Evolutionary conservation across 768 basidiomycete species (phyloP), one percentile per base, ranked within the genome.

Genomic region (Sarcomyxa edulis): DNA sequence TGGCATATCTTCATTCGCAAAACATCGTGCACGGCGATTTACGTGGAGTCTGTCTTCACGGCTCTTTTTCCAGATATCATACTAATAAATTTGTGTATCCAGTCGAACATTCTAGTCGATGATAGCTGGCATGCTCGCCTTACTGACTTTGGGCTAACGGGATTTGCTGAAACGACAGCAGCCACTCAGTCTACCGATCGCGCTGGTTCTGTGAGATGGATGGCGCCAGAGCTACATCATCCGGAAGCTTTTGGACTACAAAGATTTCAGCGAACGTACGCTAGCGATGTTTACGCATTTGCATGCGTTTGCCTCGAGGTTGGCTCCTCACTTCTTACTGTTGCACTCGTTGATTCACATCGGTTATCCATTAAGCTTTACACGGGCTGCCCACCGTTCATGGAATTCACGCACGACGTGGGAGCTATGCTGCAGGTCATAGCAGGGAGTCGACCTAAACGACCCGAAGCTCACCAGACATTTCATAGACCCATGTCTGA

Each of bases 221-320:
- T 59, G 61, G 57, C 60, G 1, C 63, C 63, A 7, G 62, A 64
- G 43, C 45, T 64, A 10, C 52, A 58, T n/a, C 43, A 55, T 29
- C 60, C 61, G 3, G 55, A 55, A 26, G 37, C 44, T 3, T 58
- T 58, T 33, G 51, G 46, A 11, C 37, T 53, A 19, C 32, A 41
- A 12, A 29, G 38, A 15, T 56, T 54, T 27, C 20, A 44, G 10
- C 45, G 58, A 25, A 60, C 62, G 6, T 39, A 47, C 18, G 48
- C 45, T 5, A 61, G 50, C 26, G 61, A 64, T 40, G 51, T 61
- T 2, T 62, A 56, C 45, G 52, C 62, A 2, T 61, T 62, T 42
- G 62, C 48, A 7, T 61, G 58, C 43, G 55, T 61, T 18, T 55
- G 54, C 30, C 20, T 62, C 4, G 61, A 62, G 51, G 62, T 62